Evolutionary conservation across 805 yeast genomes (phyloP).

Genomic region (Lipomyces spencermartinsiae): DNA sequence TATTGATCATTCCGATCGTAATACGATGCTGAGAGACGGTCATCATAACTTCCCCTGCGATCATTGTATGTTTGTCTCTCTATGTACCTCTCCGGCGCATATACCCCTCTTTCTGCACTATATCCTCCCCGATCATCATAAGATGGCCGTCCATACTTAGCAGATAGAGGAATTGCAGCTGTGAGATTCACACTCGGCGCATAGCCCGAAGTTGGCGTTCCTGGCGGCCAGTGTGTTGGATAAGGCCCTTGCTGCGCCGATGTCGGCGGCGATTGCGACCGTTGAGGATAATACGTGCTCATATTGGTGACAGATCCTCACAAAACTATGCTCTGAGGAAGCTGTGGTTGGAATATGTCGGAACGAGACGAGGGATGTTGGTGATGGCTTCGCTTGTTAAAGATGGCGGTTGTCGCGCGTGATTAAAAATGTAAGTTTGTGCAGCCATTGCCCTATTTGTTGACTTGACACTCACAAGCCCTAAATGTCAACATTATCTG

Average conservation of each 20-base stretch:
- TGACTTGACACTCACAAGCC: neutral
- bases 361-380: neutral
- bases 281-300: conserved; percentile 34
- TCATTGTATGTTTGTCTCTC: conserved; percentile 9
- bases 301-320: conserved; percentile 4
- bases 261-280: conserved; percentile 24
- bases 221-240: conserved; percentile 16
- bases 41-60: conserved; percentile 11
- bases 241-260: conserved; percentile 12
- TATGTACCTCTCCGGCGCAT: conserved; percentile 14
- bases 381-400: neutral
- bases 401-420: neutral
- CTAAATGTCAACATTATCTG: neutral
- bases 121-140: conserved; percentile 5
- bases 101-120: conserved; percentile 8
- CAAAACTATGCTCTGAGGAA: neutral
- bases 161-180: neutral
- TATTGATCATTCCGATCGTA: conserved; percentile 18
- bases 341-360: neutral
- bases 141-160: neutral
- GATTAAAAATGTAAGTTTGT: neutral
- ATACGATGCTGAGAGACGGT: conserved; percentile 5
- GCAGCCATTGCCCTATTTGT: neutral
- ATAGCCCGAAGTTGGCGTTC: neutral
- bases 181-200: neutral